phyloP scores from a whole-genome alignment of 768 basidiomycete genomes.

The Chalciporus chontae region DNA sequence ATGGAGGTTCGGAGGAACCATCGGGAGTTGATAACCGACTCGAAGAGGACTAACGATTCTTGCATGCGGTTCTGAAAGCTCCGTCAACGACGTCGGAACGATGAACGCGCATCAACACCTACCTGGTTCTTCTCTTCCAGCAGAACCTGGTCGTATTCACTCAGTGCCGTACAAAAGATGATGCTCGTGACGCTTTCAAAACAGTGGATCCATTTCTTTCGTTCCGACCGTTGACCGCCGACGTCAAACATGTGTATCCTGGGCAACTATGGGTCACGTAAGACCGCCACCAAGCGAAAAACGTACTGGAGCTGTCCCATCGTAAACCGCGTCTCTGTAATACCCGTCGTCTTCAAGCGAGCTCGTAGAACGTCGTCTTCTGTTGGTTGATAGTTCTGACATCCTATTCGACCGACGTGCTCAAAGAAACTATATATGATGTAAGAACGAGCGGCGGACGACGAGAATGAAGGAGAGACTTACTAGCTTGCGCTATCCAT shows the following conservation, averaged over 20 bases:
- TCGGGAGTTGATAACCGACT: constrained; percentile 74
- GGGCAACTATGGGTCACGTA: not conserved
- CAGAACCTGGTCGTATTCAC: constrained; percentile 72
- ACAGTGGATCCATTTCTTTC: constrained; percentile 81
- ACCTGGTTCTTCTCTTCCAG: constrained; percentile 50
- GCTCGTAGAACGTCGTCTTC: constrained; percentile 85
- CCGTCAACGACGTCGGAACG: not conserved
- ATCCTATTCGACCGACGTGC: constrained; percentile 79
- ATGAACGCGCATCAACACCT: not conserved
- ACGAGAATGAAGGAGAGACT: constrained; percentile 27
- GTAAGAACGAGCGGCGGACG: not conserved
- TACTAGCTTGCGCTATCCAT: constrained; percentile 95
- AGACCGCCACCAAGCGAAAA: accelerated
- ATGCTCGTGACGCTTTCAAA: constrained; percentile 80
- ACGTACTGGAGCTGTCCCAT: constrained; percentile 64
- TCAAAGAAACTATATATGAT: constrained; percentile 66
- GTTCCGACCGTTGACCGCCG: constrained; percentile 75
- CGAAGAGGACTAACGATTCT: constrained; percentile 72
- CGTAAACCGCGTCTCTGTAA: constrained; percentile 81
- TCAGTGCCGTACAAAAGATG: constrained; percentile 73
- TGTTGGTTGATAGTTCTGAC: constrained; percentile 77
- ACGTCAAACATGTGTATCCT: constrained; percentile 76
- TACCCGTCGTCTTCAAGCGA: constrained; percentile 86
- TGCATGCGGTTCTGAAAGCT: constrained; percentile 62
- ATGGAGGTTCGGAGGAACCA: constrained; percentile 71